Percentiles rank a stretch among this genome's conserved stretches.
Evolutionary conservation across 116 monocot genomes (phyloP).

Genomic region (Trichopus zeylanicus): DNA sequence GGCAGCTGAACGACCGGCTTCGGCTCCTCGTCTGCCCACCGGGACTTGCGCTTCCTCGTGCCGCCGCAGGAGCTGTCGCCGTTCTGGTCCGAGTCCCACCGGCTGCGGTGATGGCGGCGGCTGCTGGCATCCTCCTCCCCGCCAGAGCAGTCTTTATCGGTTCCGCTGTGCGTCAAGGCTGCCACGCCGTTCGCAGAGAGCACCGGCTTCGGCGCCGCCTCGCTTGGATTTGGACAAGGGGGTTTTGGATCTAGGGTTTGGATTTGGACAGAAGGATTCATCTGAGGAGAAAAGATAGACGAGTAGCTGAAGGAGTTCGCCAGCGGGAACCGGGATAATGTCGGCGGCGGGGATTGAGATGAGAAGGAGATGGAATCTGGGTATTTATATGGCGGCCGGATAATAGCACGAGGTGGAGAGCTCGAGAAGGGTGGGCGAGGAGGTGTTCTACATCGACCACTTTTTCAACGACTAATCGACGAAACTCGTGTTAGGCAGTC

Average conservation of each 20-base stretch:
- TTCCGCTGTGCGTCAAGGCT: too few species aligned
- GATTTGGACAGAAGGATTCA: neutral
- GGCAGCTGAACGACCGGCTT: constrained; percentile 54
- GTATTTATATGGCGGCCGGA: too few species aligned
- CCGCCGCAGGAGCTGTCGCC: constrained; percentile 17
- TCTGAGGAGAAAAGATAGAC: neutral
- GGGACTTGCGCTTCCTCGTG: constrained; percentile 57
- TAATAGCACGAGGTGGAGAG: too few species aligned
- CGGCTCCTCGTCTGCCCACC: constrained; percentile 85
- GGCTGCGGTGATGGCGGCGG: constrained; percentile 58
- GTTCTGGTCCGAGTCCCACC: constrained; percentile 61
- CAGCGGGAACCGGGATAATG: too few species aligned
- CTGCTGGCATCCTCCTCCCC: constrained; percentile 56
- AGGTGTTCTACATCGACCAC: too few species aligned
- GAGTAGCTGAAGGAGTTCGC: too few species aligned
- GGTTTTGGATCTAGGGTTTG: constrained; percentile 14
- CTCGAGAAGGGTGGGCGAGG: too few species aligned
- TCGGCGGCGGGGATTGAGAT: too few species aligned
- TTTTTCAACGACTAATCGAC: too few species aligned
- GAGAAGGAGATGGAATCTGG: too few species aligned
- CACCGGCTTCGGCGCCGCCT: constrained; percentile 10
- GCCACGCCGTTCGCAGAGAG: constrained; percentile 23
- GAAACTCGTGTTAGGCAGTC: too few species aligned
- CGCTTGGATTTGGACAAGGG: too few species aligned
- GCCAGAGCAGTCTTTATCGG: constrained; percentile 35